Evolutionary conservation across 2,329 filamentous ascomycete species (phyloP).

Genomic region (Fusarium sp.): DNA sequence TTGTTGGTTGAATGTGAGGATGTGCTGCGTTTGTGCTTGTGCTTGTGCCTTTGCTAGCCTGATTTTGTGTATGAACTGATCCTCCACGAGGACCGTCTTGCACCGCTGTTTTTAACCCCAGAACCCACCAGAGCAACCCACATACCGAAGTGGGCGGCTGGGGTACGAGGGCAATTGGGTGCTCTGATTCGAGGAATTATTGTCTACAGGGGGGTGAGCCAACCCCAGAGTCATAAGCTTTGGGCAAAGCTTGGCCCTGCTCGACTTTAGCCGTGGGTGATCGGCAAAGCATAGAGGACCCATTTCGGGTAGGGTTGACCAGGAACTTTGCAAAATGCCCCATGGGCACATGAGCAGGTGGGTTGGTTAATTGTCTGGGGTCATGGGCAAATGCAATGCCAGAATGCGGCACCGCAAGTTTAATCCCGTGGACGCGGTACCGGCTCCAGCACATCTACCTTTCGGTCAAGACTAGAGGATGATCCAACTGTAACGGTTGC

Average conservation of each 20-base stretch:
- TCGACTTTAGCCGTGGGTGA: constrained; percentile 21
- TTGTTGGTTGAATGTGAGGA: constrained; percentile 5
- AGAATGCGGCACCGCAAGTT: neutral
- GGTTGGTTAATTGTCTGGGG: neutral
- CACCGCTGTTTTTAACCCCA: constrained; percentile 14
- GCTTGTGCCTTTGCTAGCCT: neutral
- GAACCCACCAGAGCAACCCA: constrained; percentile 3
- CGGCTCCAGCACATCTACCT: neutral
- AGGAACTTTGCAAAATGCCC: neutral
- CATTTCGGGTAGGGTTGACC: neutral
- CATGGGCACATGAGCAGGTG: constrained; percentile 9
- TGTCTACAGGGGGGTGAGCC: neutral
- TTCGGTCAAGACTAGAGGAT: neutral
- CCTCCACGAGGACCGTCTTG: neutral
- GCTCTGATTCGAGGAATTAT: constrained; percentile 14
- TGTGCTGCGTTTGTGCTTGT: neutral
- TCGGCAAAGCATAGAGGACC: neutral
- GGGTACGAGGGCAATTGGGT: neutral
- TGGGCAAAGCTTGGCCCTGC: constrained; percentile 11
- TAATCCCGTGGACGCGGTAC: constrained; percentile 1
- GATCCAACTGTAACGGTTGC: neutral
- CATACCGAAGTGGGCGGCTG: neutral
- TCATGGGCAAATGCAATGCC: neutral
- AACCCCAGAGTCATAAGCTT: constrained; percentile 16
- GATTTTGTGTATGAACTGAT: constrained; percentile 3